These are phyloP conservation scores for Hippophae rhamnoides DNA, from an alignment of 306 rosid species.

Conservation along the genomic window DNA sequence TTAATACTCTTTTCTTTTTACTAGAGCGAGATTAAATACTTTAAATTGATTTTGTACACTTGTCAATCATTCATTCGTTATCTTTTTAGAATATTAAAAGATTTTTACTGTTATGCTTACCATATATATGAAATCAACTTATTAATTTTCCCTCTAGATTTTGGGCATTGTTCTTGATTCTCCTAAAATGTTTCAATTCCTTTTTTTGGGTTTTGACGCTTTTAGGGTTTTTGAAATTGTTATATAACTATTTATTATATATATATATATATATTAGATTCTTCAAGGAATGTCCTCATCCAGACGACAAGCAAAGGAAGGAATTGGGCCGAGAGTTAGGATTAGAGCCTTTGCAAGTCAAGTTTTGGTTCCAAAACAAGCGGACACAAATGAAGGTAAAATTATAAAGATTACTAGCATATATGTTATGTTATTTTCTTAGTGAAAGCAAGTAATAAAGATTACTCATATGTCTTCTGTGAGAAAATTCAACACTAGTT, in stretches of 20 bases:
- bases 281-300: constrained; percentile 72
- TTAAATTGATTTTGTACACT: too few relatives aligned
- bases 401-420: neutral
- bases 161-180: too few relatives aligned
- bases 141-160: neutral
- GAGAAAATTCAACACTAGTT: too few relatives aligned
- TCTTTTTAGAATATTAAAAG: neutral
- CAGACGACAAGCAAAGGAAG: constrained; percentile 87
- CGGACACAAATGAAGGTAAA: constrained; percentile 83
- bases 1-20: too few relatives aligned
- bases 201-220: neutral
- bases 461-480: too few relatives aligned
- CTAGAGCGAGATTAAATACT: too few relatives aligned
- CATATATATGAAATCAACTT: too few relatives aligned
- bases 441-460: too few relatives aligned
- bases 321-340: constrained; percentile 65
- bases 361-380: constrained; percentile 96
- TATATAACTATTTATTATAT: neutral
- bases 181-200: too few relatives aligned
- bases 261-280: constrained; percentile 28
- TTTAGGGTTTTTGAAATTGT: constrained; percentile 2
- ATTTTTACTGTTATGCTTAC: too few relatives aligned
- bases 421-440: too few relatives aligned
- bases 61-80: too few relatives aligned
- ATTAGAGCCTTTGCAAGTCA: constrained; percentile 76